A percentile compares a stretch with the other conserved stretches of the same genome.
Conservation (phyloP, 2,329 filamentous ascomycete species). For the Penicillium sp. region DNA sequence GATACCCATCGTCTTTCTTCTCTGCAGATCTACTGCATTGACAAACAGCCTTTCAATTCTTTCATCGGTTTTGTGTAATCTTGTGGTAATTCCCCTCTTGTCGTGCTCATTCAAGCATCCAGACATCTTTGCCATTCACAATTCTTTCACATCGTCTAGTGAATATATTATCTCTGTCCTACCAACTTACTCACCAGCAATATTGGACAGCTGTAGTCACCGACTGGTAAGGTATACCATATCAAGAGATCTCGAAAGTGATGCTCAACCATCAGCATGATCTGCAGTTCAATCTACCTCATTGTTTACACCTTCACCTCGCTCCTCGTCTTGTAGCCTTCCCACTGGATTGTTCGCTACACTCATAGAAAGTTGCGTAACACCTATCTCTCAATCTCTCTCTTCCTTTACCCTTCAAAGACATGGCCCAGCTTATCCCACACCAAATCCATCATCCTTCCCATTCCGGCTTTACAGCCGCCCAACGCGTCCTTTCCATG, state of each 20-base stretch:
- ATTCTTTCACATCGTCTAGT: background rate
- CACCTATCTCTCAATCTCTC: too few species aligned
- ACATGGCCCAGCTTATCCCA: background rate
- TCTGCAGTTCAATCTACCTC: background rate
- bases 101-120: background rate
- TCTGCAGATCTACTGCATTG: background rate
- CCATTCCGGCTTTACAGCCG: background rate
- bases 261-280: background rate
- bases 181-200: background rate
- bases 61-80: background rate
- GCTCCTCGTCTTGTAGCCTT: background rate
- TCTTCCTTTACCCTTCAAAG: background rate
- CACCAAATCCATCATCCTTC: background rate
- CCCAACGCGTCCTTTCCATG: background rate
- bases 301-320: background rate
- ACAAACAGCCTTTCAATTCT: background rate
- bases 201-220: background rate
- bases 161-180: background rate
- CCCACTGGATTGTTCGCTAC: background rate
- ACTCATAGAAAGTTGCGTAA: background rate
- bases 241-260: background rate
- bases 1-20: constrained; percentile 18
- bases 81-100: background rate
- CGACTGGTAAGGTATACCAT: background rate
- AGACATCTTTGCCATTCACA: background rate